Evolutionary conservation across 441 rosid species (phyloP).

Genomic region (Kokia cookei): DNA sequence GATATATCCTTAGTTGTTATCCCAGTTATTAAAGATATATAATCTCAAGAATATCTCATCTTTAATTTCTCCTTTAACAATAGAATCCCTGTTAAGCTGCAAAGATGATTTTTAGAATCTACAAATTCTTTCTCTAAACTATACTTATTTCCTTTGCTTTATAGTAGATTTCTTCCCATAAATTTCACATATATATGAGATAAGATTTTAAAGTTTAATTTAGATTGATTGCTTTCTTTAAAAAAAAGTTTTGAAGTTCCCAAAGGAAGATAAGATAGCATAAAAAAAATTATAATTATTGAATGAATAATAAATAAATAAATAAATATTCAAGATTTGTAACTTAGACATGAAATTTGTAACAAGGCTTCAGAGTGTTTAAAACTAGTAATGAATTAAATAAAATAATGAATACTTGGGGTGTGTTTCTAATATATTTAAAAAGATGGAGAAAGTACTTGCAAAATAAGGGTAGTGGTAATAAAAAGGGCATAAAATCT

Average conservation of each 20-base stretch:
- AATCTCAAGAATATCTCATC: neutral
- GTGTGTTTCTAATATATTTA: no score
- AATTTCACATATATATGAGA: neutral
- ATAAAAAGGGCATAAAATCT: slow-evolving; percentile 54
- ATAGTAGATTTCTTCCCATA: neutral
- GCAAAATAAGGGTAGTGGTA: slow-evolving; percentile 15
- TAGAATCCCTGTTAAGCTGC: slow-evolving; percentile 21
- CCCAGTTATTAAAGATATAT: no score
- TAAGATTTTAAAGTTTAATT: no score
- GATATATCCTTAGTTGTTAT: no score
- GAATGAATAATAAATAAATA: neutral
- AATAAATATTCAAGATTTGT: neutral
- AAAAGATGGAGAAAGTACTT: slow-evolving; percentile 16
- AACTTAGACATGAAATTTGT: neutral
- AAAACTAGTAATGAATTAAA: neutral
- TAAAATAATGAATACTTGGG: neutral
- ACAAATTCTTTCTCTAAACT: slow-evolving; percentile 16
- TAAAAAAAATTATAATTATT: neutral
- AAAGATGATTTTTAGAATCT: slow-evolving; percentile 38
- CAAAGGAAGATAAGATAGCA: neutral
- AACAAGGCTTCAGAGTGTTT: slow-evolving; percentile 17
- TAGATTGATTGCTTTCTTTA: neutral
- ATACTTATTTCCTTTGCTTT: neutral
- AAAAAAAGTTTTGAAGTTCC: neutral
- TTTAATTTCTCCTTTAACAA: neutral